Base-by-base conservation (phyloP, 345 rosid genomes). In the Chamaenerion angustifolium region DNA sequence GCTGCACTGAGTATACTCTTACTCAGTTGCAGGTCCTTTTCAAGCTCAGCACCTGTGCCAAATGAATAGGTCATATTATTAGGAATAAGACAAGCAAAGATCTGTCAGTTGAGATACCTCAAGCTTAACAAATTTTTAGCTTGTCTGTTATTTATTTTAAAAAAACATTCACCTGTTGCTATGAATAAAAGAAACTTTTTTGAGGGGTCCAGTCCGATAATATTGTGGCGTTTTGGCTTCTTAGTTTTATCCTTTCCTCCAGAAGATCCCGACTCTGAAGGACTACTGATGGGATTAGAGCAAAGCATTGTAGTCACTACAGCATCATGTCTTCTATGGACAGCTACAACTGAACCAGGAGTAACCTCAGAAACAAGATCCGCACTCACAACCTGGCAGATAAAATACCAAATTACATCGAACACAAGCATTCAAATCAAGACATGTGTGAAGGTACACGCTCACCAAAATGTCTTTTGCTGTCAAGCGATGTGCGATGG, bases 281-380 rank as follows among this genome's bases (percentile, higher is more conserved):
- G 73, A 16, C 96, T 92, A 65, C 77, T 73, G 45, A 82, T 82
- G 62, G 96, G 93, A 59, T 70, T 69, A 52, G 85, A 68, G 68
- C 98, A 92, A 68, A 92, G 85, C 93, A 80, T 76, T 58, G 73
- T 79, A 68, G 98, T 92, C 17, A 92, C 85, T 17, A 64, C 70
- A 40, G 95, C 96, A 78, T 83, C 85, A 67, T 86, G 89, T 37
- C 94, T 73, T 74, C 98, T 80, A 68, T 92, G 98, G 62, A 83
- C 75, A 58, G 96, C 95, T 0, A 86, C 89, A 42, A 86, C 81
- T 48, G 89, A 83, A 66, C 96, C 95, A 59, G 77, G 93, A 70
- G 93, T 68, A 75, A 92, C 82, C 72, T 92, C 98, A 67, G 96
- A 81, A 68, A 92, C 87, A 69, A 92, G 86, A 75, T 92, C 98